Evolutionary conservation across 768 basidiomycete species (phyloP), one percentile per base, ranked within the genome.

Genomic region (Suillus americanus): DNA sequence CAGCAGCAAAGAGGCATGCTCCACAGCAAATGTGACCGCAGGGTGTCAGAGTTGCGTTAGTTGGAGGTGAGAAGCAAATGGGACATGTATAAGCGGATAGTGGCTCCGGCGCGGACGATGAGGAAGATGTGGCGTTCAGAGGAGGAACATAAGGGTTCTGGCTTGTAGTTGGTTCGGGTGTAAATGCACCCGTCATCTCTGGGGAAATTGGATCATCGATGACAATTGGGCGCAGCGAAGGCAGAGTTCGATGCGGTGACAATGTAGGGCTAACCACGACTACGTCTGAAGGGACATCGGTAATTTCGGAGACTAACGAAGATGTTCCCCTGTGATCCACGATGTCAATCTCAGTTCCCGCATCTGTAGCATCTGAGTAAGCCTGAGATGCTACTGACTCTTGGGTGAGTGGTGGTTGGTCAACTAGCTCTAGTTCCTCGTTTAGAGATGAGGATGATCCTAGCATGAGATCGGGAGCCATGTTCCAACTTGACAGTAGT

Each of bases 21-120:
- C 90, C 91, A 67, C 92, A 93, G 66, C 88, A 86, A 45, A 94
- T 81, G 67, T 94, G 92, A 0, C 92, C 92, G 67, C 92, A 94
- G 0, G 89, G 90, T 0, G 91, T 92, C 54, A 94, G 73, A 1
- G 90, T 89, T 5, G 92, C 89, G 65, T 90, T 87, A 1, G 85
- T 85, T 1, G 91, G 91, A 0, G 89, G 83, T 46, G 81, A 87
- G 79, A 92, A 91, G 71, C 92, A 93, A 65, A 93, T 89, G 12
- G 92, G 92, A 70, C 92, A 92, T 0, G 83, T 85, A 72, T 91
- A 92, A n/a, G 81, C 76, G 0, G 88, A 82, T 18, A 91, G 80
- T 0, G 77, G 79, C 50, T 74, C 74, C 8, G 68, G 64, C 2
- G 55, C 55, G 63, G 59, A 33, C 41, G 64, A 63, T 41, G 62